Base-by-base conservation (phyloP, 73 alveolate genomes). In the Paramecium biaurelia region DNA sequence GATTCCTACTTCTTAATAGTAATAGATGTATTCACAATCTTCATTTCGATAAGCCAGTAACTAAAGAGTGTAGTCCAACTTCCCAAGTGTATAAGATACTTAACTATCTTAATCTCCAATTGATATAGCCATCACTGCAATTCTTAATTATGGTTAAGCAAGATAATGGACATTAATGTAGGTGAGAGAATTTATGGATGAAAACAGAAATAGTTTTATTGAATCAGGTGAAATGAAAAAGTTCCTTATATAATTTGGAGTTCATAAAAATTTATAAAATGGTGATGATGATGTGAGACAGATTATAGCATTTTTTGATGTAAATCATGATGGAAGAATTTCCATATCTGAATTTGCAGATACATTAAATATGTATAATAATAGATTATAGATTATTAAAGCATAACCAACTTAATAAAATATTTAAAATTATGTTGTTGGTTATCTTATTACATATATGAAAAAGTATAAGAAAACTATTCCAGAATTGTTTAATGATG, bases 321-420 rank as follows among this genome's bases (percentile, higher is more conserved):
- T n/a, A 12, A 67, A 95, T 84, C 37, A 79, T 24, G 95, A 94
- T 94, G 98, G 98, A 2, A 30, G 34, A 26, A 57, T 95, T 2
- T 37, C 89, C 18, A 38, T 43, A 38, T 89, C 85, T 59, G 97
- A 93, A 30, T 94, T 95, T 76, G 57, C 90, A 14, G 90, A 79
- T 42, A 45, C 76, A 11, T 20, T 79, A 2, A 42, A 21, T n/a
- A 24, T 12, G 28, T 23, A 43, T 15, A 79, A 79, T 45, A 30
- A 21, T 30, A 79, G 74, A 79, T n/a, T 37, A 1, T 7, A 47
- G 10, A 79, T 79, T 23, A 79, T 79, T 11, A 79, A 58, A 4
- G 43, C 47, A 2, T 23, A 79, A 45, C 74, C 90, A 0, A 38
- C 90, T 9, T 9, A 21, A 18, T 11, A 23, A 21, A 42, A 34